A percentile compares a stretch with the other conserved stretches of the same genome.
Evolutionary conservation across 495 filamentous ascomycete species (phyloP).

Genomic region (Lindgomyces ingoldianus): DNA sequence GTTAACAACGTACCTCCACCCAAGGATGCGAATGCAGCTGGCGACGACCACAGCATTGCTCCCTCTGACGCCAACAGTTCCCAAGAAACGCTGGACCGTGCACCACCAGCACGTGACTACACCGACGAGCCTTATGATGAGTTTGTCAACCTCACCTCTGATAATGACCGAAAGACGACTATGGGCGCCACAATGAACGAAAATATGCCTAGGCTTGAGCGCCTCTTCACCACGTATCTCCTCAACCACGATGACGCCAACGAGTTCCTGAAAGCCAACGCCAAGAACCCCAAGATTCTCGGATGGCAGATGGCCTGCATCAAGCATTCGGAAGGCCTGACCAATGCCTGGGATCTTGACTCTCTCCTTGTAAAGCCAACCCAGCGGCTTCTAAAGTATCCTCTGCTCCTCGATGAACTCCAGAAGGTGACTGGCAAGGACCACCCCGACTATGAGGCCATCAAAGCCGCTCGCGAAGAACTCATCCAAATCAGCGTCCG

Average conservation of each 20-base stretch:
- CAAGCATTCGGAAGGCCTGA: constrained; percentile 82
- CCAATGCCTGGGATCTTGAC: constrained; percentile 88
- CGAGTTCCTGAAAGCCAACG: constrained; percentile 71
- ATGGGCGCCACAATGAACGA: constrained; percentile 77
- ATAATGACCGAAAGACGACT: constrained; percentile 72
- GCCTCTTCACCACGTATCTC: constrained; percentile 79
- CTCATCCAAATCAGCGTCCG: constrained; percentile 72
- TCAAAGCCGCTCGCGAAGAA: constrained; percentile 63
- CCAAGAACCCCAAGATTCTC: constrained; percentile 62
- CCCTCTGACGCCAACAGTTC: not conserved
- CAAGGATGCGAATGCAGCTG: not conserved
- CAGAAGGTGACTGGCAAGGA: constrained; percentile 74
- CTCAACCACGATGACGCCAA: constrained; percentile 84
- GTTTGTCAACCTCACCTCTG: constrained; percentile 47
- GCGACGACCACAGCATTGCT: not conserved
- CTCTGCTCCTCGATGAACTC: constrained; percentile 75
- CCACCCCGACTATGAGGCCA: constrained; percentile 75
- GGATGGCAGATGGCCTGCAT: constrained; percentile 93
- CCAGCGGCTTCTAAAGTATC: constrained; percentile 89
- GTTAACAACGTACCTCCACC: not conserved
- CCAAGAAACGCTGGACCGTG: not conserved
- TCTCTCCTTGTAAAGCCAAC: constrained; percentile 93
- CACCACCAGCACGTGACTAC: not conserved
- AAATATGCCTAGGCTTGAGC: constrained; percentile 77
- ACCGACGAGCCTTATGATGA: constrained; percentile 11